Evolutionary conservation across 139 green algal genomes (phyloP), one percentile per base, ranked within the genome.

Genomic region (Micractinium conductrix): DNA sequence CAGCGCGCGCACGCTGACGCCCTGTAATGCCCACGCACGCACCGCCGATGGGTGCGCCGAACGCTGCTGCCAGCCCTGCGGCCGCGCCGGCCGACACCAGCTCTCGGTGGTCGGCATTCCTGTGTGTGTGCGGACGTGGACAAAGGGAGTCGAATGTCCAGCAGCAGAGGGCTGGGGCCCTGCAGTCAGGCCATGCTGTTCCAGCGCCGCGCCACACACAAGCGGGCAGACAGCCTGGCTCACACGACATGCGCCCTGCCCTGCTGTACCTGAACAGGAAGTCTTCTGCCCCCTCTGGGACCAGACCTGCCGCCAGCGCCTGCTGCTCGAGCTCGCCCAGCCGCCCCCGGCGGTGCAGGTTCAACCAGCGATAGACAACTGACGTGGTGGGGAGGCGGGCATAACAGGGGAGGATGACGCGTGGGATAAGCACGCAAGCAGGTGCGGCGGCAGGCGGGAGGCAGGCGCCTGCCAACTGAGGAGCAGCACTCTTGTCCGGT

Each of bases 1-100:
- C 62, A 38, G 26, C 63, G 5, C 30, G 17, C 63, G 3, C 10
- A 9, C 63, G 19, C 10, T 21, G 24, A 19, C 53, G 26, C 53
- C 1, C 30, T 14, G 14, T 4, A 19, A 9, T 62, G 53, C 53
- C 53, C 53, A 62, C 53, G 5, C 53, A 62, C 70, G 14, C 70
- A 78, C 70, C 96, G 6, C 95, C 95, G n/a, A 98, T 95, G 55
- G 96, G 96, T 0, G 96, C 94, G 28, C 93, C 93, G 85, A 98
- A 98, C 0, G 94, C 94, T 8, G 93, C 94, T 26, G 92, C 93
- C 35, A 99, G 90, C 5, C 96, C 96, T 0, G 95, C 95, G 0
- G 94, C 93, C 0, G 93, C 89, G 1, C 96, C 96, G 0, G 95
- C 95, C 8, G 93, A 97, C 28, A 98, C 86, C 78, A 98, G 95